Conservation (phyloP, 805 yeast species). For the Metschnikowia bowlesiae region DNA sequence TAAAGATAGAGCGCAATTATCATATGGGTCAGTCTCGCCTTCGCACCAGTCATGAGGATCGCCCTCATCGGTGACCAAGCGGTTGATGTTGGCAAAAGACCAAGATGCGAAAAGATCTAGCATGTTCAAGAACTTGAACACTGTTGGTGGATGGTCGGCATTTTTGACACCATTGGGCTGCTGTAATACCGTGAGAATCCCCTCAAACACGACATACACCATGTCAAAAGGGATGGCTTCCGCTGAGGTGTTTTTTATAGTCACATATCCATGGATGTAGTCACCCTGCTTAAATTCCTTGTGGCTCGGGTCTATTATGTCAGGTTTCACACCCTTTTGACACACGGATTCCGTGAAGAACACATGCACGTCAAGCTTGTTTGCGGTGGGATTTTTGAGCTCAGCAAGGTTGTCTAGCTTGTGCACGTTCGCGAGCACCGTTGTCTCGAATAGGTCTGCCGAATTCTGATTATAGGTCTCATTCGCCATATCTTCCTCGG, state of each 20-base stretch:
- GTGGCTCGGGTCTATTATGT: constrained; percentile 27
- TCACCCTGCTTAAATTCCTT: constrained; percentile 39
- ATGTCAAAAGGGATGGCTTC: constrained; percentile 38
- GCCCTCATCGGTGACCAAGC: constrained; percentile 26
- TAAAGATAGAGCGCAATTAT: constrained; percentile 31
- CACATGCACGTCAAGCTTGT: constrained; percentile 29
- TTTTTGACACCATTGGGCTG: constrained; percentile 21
- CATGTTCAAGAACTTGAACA: constrained; percentile 41
- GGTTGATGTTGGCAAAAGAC: constrained; percentile 37
- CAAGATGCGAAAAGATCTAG: constrained; percentile 42
- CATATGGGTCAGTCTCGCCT: constrained; percentile 41
- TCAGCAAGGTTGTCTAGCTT: constrained; percentile 31
- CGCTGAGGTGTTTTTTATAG: constrained; percentile 28
- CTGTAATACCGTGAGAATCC: constrained; percentile 26
- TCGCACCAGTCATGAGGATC: constrained; percentile 42
- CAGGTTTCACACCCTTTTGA: constrained; percentile 36
- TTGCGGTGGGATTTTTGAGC: constrained; percentile 16
- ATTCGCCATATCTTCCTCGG: constrained; percentile 3
- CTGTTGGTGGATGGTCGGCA: constrained; percentile 22
- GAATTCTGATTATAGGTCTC: constrained; percentile 13
- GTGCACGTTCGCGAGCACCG: constrained; percentile 41
- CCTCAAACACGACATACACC: constrained; percentile 43
- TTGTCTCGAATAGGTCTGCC: constrained; percentile 32
- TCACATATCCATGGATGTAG: constrained; percentile 41
- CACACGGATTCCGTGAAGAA: constrained; percentile 36